Evolutionary conservation across 2,329 filamentous ascomycete genomes (phyloP), one percentile per base, ranked within the genome.

Genomic region (Exserohilum turcica): DNA sequence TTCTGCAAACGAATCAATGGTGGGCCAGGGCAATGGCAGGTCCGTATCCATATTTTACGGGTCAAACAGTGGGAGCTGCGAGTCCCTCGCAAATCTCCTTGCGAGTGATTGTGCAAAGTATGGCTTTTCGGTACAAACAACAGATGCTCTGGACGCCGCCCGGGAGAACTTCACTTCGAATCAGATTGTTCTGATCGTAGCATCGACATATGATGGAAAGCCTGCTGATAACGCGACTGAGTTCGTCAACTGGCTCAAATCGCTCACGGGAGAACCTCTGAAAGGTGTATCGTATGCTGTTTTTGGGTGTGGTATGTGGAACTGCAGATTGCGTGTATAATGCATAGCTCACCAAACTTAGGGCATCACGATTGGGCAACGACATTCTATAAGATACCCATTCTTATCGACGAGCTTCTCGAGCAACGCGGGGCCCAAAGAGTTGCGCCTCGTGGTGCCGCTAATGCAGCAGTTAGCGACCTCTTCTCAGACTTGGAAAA

Each of bases 371-470:
- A 39, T 15, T 39, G 37, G 37, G 5, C 21, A 7, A 7, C 12
- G 12, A 39, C 19, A 3, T 8, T 39, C 5, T 39, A n/a, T 5
- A 27, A 27, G 7, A 91, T 73, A 78, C 80, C 37, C 13, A 28
- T 3, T 7, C 8, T 27, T 7, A n/a, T 39, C 12, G 37, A 39
- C 13, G 19, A 9, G 8, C 10, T 39, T 3, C 8, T 39, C 8
- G 19, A 27, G 21, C 12, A 39, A 21, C 37, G 37, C 8, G 37
- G 37, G 10, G 37, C 8, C 6, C 2, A 24, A 12, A 27, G 37
- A 16, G 8, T 39, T 24, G 37, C 21, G 4, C 13, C 37, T 1
- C 12, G 12, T 4, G 37, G 37, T 7, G n/a, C 37, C n/a, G 13
- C 21, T 3, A 27, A 39, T 13, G n/a, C 27, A 5, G 37, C 37